These are phyloP conservation scores for Kwoniella pini DNA, from an alignment of 768 basidiomycete species.

Conservation along the genomic window DNA sequence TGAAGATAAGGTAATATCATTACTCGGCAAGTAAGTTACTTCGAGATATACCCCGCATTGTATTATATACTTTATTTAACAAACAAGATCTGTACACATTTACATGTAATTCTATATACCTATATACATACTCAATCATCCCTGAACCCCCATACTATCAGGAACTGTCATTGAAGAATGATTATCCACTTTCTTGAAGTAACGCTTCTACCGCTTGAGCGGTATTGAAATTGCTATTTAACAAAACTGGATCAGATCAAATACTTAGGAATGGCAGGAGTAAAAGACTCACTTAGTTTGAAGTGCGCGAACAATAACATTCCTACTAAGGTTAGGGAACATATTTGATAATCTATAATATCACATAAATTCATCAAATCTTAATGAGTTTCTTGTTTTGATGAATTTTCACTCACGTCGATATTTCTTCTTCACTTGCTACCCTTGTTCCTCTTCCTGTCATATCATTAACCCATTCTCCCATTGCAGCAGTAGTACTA, in stretches of 20 bases:
- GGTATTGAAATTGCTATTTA: slow-evolving; percentile 64
- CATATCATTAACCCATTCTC: slow-evolving; percentile 61
- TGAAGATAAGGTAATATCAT: no score
- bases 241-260: no score
- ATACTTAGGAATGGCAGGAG: no score
- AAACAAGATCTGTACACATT: not conserved
- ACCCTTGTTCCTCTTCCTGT: slow-evolving; percentile 70
- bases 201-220: slow-evolving; percentile 81
- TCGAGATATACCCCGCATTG: slow-evolving; percentile 12
- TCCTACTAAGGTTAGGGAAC: slow-evolving; percentile 78
- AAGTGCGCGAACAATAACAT: slow-evolving; percentile 71
- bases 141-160: not conserved
- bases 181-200: slow-evolving; percentile 55
- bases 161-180: no score
- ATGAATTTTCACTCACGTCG: slow-evolving; percentile 51
- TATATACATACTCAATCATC: not conserved
- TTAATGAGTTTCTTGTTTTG: no score
- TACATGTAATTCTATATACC: not conserved
- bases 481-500: slow-evolving; percentile 39
- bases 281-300: slow-evolving; percentile 69
- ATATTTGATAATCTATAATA: slow-evolving; percentile 66
- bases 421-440: slow-evolving; percentile 74
- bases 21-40: no score
- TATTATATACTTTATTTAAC: not conserved
- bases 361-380: no score